These are phyloP conservation scores for Trichomonas gallinae DNA, from an alignment of 208 protist species.

Conservation along the genomic window DNA sequence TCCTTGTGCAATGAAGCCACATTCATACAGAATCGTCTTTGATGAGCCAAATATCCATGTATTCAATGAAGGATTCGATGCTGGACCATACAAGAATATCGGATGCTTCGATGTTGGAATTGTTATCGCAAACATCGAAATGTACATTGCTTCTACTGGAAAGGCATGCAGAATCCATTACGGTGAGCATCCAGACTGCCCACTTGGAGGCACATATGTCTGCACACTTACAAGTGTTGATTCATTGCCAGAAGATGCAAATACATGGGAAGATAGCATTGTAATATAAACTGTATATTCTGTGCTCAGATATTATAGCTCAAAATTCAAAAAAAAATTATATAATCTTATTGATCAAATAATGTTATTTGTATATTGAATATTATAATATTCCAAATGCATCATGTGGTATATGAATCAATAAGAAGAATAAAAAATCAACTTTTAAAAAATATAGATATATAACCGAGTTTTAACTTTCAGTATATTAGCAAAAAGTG, in stretches of 20 bases:
- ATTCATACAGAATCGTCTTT: neutral
- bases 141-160: neutral
- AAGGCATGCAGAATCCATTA: neutral
- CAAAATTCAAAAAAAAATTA: neutral
- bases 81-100: neutral
- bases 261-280: neutral
- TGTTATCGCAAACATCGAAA: neutral
- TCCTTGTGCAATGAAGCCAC: neutral
- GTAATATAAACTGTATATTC: neutral
- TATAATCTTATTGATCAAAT: no score
- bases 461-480: no score
- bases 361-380: no score
- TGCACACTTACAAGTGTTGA: neutral
- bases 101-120: neutral
- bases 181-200: neutral
- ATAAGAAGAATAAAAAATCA: no score
- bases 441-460: no score
- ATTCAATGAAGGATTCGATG: neutral
- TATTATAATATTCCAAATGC: no score
- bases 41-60: neutral
- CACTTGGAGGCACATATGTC: neutral
- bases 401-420: no score
- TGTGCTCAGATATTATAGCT: neutral
- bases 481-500: no score
- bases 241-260: neutral